Base-by-base conservation (phyloP, 441 rosid species). In the Adansonia rubrostipa region DNA sequence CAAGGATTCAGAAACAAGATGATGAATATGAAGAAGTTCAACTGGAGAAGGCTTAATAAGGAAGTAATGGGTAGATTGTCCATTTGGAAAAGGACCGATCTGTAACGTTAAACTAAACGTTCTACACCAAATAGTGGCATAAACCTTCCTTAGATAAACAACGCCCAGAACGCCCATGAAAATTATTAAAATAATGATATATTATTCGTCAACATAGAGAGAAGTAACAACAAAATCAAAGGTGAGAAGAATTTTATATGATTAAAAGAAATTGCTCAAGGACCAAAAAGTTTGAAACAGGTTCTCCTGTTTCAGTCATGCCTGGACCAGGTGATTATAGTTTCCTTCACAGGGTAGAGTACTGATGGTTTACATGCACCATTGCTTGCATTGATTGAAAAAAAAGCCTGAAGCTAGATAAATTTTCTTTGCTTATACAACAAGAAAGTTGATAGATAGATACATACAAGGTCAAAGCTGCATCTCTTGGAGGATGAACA, bases 111-210 rank as follows among this genome's bases (percentile, higher is more conserved):
- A 67, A 44, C 5, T 1, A 67, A 66, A 8, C 19, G 24, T 66
- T 60, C 57, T 36, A 7, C 48, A 17, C 64, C 68, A 72, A 73
- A 22, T 51, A 19, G 33, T 5, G 6, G 78, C 77, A 69, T 70
- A 76, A 51, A 70, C 81, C 85, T 80, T 20, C 83, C 85, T 56
- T 48, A 40, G 79, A 56, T 62, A 8, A 9, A 20, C 57, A 24
- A 7, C 14, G 1, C 13, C 56, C 44, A 9, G 15, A 61, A n/a
- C 45, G n/a, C 69, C 54, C 15, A 45, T 10, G 0, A 15, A 47
- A 62, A 48, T 24, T 3, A 61, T 44, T 22, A 58, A 57, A 28
- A 8, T 51, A 66, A 48, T 48, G 22, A 71, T 33, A 33, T 51
- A 10, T 71, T 71, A 15, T 71, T 51, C 48, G n/a, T 9, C 14